Base-by-base conservation (phyloP, 352 stramenopile genomes). In the Pythium rishiriense region DNA sequence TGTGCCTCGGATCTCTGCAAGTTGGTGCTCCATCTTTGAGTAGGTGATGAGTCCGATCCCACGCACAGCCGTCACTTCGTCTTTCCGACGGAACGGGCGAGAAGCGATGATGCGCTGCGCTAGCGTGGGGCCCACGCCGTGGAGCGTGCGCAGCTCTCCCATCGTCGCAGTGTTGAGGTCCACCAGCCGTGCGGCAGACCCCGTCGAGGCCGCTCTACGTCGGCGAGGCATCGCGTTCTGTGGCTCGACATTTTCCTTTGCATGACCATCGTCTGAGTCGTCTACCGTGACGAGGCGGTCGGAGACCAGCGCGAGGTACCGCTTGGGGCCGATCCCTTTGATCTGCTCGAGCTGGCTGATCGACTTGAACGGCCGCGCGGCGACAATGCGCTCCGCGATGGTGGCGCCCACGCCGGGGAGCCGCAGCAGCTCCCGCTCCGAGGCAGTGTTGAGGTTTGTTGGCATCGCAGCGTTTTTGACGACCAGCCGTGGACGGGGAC, bases 61-160 rank as follows among this genome's bases (percentile, higher is more conserved):
- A 28, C 72, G 75, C 28, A 91, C 76, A 4, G 60, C 68, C 54
- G 84, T 51, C 15, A 91, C 43, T 37, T 87, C 80, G 46, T 85
- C 73, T 15, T 75, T 78, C 2, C 73, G 62, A 12, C 66, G 37
- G 57, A 88, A 90, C 2, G 83, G 83, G 26, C 83, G 70, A 1
- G 63, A 64, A 0, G 72, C 55, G 7, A 85, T 39, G 48, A 90
- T 92, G 2, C 68, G 69, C 54, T 78, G 51, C 6, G 79, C 81
- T 10, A 79, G 53, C 17, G 51, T 56, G 0, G 67, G 68, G 6
- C 78, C 78, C 21, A 92, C 66, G 5, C 76, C 81, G 15, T 64
- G 70, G 0, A 92, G 62, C 12, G 52, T 52, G 53, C 70, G 33
- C 6, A 92, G 62, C 54, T 85, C 68, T 5, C n/a, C 47, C 8